Evolutionary conservation across 371 early-diverging fungal genomes (phyloP), one percentile per base, ranked within the genome.

Genomic region (Syncephalastrum sp.): DNA sequence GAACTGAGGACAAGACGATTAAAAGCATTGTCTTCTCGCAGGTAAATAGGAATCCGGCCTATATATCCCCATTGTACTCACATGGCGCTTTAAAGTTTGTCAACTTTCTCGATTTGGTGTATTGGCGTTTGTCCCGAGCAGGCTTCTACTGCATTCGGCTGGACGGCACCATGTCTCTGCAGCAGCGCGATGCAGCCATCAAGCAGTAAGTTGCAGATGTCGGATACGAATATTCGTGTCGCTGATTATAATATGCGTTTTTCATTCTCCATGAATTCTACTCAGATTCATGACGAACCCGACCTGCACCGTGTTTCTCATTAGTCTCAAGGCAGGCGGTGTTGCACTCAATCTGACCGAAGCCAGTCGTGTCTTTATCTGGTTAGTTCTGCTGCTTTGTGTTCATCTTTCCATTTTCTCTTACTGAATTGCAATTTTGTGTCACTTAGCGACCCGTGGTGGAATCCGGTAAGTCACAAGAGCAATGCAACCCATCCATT

Each of bases 261-360:
- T 19, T 38, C n/a, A 6, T 42, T 24, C 41, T 38, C 27, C n/a
- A 38, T 38, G 14, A n/a, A 6, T 24, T 38, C 19, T 17, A 15
- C 53, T 43, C 15, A 79, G 82, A 46, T 97, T 97, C 63, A 89
- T 87, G 78, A 89, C 83, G 15, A 88, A 92, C 14, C 91, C 94
- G 5, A 79, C 83, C 23, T 82, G 86, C 50, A 96, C 94, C 0
- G 92, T 95, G 23, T 96, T 97, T 63, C 72, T 97, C 42, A 90
- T 95, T 50, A 90, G 91, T 54, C 70, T 97, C 13, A 92, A 92
- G 62, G 98, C 97, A n/a, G 99, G 97, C 27, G 97, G 98, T 49
- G 92, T 97, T 6, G 99, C 97, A 1, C 75, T 98, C 43, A 98
- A 98, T 66, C 73, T 98, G 48, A 96, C 95, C 1, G 96, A 95